Conservation (phyloP, 1,139 yeast species). For the Geotrichum histeridarum region DNA sequence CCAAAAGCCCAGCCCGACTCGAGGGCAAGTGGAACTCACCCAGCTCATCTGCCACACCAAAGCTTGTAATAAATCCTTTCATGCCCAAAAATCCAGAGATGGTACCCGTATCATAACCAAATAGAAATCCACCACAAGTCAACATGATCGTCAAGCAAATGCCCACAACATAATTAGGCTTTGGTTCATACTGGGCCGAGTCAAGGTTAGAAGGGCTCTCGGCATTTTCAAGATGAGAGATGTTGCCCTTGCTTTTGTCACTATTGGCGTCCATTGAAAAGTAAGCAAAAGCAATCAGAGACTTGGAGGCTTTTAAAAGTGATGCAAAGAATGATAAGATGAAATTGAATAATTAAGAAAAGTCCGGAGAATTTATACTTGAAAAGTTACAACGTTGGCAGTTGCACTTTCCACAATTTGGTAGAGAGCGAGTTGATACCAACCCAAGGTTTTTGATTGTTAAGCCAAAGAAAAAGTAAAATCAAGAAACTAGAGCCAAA, state of each 20-base stretch:
- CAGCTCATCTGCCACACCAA: conserved; percentile 37
- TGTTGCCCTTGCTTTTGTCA: conserved; percentile 1
- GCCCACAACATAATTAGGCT: conserved; percentile 4
- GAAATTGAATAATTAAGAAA: too few relatives aligned
- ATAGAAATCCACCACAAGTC: conserved; percentile 54
- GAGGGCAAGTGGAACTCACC: conserved; percentile 37
- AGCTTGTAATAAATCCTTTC: conserved; percentile 54
- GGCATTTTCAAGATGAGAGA: neutral
- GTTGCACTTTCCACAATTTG: too few relatives aligned
- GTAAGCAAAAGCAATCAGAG: neutral
- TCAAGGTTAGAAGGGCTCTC: neutral
- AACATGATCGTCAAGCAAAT: conserved; percentile 22
- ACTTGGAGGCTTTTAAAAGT: too few relatives aligned
- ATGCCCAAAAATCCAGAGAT: conserved; percentile 68
- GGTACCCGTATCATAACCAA: conserved; percentile 58
- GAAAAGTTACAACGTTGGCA: too few relatives aligned
- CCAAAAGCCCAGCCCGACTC: conserved; percentile 47
- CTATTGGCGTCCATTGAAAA: neutral
- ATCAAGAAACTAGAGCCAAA: too few relatives aligned
- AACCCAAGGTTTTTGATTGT: too few relatives aligned
- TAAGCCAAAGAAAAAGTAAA: too few relatives aligned
- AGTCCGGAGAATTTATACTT: too few relatives aligned
- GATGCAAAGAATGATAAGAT: too few relatives aligned
- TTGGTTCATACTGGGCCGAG: neutral
- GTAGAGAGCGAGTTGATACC: too few relatives aligned